Evolutionary conservation across 2,329 filamentous ascomycete genomes (phyloP), one percentile per base, ranked within the genome.

Genomic region (Hypoxylon rubiginosum): DNA sequence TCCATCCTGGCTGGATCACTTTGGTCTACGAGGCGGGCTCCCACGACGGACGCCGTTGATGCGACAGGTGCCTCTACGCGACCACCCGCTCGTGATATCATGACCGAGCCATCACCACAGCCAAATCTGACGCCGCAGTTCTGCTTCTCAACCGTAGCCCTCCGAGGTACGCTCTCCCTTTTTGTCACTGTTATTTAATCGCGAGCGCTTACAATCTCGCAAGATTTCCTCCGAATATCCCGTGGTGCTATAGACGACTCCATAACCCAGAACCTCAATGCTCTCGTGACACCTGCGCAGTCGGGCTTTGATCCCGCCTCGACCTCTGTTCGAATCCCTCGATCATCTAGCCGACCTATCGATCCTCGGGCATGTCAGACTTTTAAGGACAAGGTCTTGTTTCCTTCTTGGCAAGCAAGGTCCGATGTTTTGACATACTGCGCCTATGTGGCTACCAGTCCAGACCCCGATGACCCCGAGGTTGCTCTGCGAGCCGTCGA

Each of bases 191-290:
- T 11, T 55, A 13, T 58, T 50, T 19, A 30, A 66, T 36, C 55
- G 55, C 26, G 15, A 24, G 2, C 30, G 55, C 53, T 49, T 50
- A 63, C 43, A 48, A 59, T 62, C 68, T 75, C 17, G 45, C 34
- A 58, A 97, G 96, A 97, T 78, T 99, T 99, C 78, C 86, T 99
- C 21, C 92, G 94, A 41, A 80, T 96, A 70, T 97, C 95, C 9
- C 90, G 96, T 69, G 85, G 88, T 56, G 88, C 92, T 51, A 91
- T 97, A 75, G 96, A 99, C 80, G 96, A 99, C 80, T 93, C 92
- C 48, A 98, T 99, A 75, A 89, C 90, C 0, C 94, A 97, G 76
- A 95, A 97, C 74, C 88, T 99, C 66, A 98, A 98, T 82, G 93
- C 93, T 1, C 86, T 98, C 39, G 82, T 93, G 48, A 94, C 91